Evolutionary conservation across 2,329 filamentous ascomycete genomes (phyloP).

Genomic region (Fusarium sp.): DNA sequence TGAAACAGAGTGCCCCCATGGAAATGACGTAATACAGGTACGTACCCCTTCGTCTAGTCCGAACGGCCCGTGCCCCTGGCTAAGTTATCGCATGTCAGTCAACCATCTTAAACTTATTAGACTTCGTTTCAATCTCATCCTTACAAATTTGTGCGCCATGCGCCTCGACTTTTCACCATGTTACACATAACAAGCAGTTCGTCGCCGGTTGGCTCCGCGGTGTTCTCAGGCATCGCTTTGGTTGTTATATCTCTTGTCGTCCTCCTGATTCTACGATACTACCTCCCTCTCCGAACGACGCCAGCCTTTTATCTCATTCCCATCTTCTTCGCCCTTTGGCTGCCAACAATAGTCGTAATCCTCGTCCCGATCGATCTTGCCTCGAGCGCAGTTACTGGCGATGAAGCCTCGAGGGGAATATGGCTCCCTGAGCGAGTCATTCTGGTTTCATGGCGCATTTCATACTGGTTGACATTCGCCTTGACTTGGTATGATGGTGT

Average conservation of each 20-base stretch:
- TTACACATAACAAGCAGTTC: constrained; percentile 66
- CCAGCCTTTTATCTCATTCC: constrained; percentile 91
- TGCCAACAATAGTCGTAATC: constrained; percentile 91
- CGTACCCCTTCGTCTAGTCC: constrained; percentile 26
- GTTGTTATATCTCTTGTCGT: constrained; percentile 82
- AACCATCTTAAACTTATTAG: constrained; percentile 25
- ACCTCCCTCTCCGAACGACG: constrained; percentile 90
- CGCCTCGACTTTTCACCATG: constrained; percentile 58
- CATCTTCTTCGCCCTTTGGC: constrained; percentile 94
- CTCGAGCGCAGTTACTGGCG: constrained; percentile 82
- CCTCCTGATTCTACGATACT: constrained; percentile 88
- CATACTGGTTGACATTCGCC: constrained; percentile 97
- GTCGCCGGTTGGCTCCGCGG: constrained; percentile 81
- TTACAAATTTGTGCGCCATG: constrained; percentile 50
- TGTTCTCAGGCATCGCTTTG: constrained; percentile 83
- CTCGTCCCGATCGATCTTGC: constrained; percentile 97
- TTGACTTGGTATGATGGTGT: constrained; percentile 82
- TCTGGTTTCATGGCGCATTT: constrained; percentile 92
- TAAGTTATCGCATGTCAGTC: constrained; percentile 35
- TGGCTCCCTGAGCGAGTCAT: constrained; percentile 87
- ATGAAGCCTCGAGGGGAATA: constrained; percentile 81
- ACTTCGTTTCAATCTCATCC: constrained; percentile 39
- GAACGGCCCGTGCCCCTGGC: constrained; percentile 46
- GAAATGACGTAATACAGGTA: constrained; percentile 46
- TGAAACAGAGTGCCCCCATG: background rate